These are phyloP conservation scores for Ascochyta koolunga DNA, from an alignment of 2,329 filamentous ascomycete genomes.

Conservation along the genomic window DNA sequence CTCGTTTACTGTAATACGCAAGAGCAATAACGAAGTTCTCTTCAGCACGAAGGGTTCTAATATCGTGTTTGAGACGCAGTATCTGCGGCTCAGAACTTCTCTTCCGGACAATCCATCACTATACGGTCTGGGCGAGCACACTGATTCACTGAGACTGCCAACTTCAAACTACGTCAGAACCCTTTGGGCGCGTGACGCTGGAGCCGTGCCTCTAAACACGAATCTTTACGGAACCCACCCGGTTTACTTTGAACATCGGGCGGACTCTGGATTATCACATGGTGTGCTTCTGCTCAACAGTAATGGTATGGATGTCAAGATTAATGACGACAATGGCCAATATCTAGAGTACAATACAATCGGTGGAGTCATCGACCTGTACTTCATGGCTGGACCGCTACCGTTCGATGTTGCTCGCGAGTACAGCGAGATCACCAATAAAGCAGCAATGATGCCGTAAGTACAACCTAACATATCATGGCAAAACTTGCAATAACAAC, in stretches of 20 bases:
- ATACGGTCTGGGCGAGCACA: constrained; percentile 80
- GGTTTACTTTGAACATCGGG: constrained; percentile 74
- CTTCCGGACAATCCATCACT: constrained; percentile 72
- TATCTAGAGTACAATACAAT: constrained; percentile 80
- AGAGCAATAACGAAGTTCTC: constrained; percentile 62
- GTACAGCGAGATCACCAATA: constrained; percentile 55
- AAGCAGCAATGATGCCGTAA: constrained; percentile 54
- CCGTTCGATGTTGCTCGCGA: constrained; percentile 56
- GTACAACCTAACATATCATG: not conserved
- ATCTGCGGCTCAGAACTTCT: constrained; percentile 71
- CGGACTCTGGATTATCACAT: constrained; percentile 43
- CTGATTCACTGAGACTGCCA: constrained; percentile 70
- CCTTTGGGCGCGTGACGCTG: constrained; percentile 72
- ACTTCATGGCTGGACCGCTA: constrained; percentile 56
- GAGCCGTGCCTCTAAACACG: constrained; percentile 61
- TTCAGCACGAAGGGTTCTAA: constrained; percentile 73
- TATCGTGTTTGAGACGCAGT: constrained; percentile 78
- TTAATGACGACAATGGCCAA: constrained; percentile 69
- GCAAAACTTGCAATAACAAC: not conserved
- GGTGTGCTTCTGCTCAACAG: constrained; percentile 45
- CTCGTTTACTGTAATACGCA: constrained; percentile 68
- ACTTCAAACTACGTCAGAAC: constrained; percentile 73
- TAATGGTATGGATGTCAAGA: constrained; percentile 72
- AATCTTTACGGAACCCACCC: constrained; percentile 79
- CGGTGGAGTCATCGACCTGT: constrained; percentile 74